Evolutionary conservation across 192 early-diverging fungal species (phyloP), one percentile per base, ranked within the genome.

Genomic region (Chytriomyces hyalinus): DNA sequence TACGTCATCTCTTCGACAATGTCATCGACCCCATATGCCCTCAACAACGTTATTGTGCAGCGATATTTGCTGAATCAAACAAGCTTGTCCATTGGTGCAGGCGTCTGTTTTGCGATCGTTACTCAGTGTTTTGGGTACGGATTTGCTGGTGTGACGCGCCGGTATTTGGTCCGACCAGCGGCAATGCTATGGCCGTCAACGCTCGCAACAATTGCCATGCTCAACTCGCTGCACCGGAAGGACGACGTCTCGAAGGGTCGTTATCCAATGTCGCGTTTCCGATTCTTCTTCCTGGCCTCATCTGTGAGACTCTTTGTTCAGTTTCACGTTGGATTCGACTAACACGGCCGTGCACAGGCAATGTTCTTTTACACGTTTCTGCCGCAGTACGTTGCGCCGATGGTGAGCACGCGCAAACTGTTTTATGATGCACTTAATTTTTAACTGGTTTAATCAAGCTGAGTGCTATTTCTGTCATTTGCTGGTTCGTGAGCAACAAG

Each of bases 151-250:
- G 80, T 90, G 28, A 86, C 83, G 70, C 89, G 93, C 44, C 84
- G 87, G 20, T 93, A 89, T 80, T 86, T 96, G 22, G 94, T 96
- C 6, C 89, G 92, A 49, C 94, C 94, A 13, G 83, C 92, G 6
- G 82, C 90, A 7, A 95, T 96, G 94, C 84, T 94, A 47, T 97
- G 93, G 93, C 94, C 94, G 10, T 70, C 83, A 4, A 92, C 87
- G 61, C 64, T 65, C 26, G n/a, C 64, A 61, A 90, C 89, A 53
- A 90, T 93, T 48, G 90, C 92, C n/a, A 82, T 95, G 36, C 94
- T 94, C 82, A 88, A 90, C 22, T 91, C 92, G 3, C 86, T 95
- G 57, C 93, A 96, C 77, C 87, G 36, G 36, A 36, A 36, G 36
- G 61, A 66, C 5, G 61, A 60, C 63, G 11, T n/a, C 46, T 13